A percentile compares a stretch with the other conserved stretches of the same genome.
Evolutionary conservation across 2,329 filamentous ascomycete species (phyloP).

Genomic region (Biscogniauxia marginata): DNA sequence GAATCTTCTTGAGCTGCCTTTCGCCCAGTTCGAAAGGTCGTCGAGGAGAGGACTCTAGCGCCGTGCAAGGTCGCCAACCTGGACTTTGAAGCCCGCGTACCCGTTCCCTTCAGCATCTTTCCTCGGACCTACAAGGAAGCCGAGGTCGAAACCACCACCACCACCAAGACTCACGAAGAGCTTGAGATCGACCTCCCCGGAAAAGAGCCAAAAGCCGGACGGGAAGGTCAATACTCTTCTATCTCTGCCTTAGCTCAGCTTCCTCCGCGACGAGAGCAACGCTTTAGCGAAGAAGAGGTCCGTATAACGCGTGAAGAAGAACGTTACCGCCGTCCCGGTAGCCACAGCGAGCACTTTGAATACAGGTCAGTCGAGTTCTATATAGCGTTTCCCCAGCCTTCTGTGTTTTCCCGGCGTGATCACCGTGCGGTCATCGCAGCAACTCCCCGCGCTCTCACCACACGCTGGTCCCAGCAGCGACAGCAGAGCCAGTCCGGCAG

Average conservation of each 20-base stretch:
- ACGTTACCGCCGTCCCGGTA: conserved; percentile 69
- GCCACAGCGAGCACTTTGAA: conserved; percentile 55
- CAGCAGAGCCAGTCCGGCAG: not conserved
- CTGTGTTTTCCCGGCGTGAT: not conserved
- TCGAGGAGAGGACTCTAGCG: conserved; percentile 45
- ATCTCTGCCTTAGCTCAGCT: conserved; percentile 60
- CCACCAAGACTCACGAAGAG: conserved; percentile 78
- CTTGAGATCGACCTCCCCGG: conserved; percentile 72
- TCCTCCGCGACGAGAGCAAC: conserved; percentile 63
- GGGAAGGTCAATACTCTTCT: conserved; percentile 92
- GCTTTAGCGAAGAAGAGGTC: conserved; percentile 80
- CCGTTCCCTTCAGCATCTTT: conserved; percentile 99
- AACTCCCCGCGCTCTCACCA: not conserved
- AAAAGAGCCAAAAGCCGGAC: conserved; percentile 79
- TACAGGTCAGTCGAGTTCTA: conserved; percentile 52
- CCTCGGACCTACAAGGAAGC: conserved; percentile 89
- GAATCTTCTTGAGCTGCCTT: conserved; percentile 65
- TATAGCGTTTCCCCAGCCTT: not conserved
- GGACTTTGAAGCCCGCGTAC: conserved; percentile 99
- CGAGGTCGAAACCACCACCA: conserved; percentile 43
- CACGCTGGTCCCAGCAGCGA: not conserved
- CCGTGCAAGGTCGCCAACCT: conserved; percentile 81
- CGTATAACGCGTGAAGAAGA: conserved; percentile 76
- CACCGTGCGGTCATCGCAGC: not conserved
- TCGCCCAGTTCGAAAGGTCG: conserved; percentile 48